A percentile compares a stretch with the other conserved stretches of the same genome.
These are phyloP conservation scores for Plasmodium cynomolgi DNA, from an alignment of 169 alveolate species.

Conservation along the genomic window DNA sequence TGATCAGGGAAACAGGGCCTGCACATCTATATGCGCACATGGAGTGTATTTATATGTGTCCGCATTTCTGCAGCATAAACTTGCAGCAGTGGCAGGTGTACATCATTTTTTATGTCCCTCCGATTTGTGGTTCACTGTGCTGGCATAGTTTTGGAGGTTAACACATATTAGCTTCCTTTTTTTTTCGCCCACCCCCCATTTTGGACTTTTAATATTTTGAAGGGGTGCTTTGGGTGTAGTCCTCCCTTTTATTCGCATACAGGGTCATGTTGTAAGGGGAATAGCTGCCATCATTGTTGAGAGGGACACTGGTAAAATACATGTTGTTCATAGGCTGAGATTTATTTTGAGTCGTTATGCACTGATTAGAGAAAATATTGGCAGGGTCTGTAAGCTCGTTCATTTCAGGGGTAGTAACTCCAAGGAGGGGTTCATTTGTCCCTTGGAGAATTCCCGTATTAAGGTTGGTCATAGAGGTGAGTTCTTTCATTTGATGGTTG, in stretches of 20 bases:
- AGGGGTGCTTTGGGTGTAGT: background rate
- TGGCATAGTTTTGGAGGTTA: background rate
- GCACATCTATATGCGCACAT: background rate
- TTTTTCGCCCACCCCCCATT: background rate
- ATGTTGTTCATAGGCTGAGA: slow-evolving; percentile 19
- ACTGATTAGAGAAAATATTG: slow-evolving; percentile 22
- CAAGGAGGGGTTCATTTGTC: slow-evolving; percentile 18
- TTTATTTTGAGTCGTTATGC: slow-evolving; percentile 22
- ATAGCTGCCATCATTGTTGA: slow-evolving; percentile 17
- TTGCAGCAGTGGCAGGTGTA: background rate
- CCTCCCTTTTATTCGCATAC: slow-evolving; percentile 23
- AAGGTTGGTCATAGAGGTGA: background rate
- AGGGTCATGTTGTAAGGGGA: slow-evolving; percentile 5
- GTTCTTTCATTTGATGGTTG: slow-evolving; percentile 5
- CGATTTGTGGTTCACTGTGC: background rate
- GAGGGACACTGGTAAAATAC: slow-evolving; percentile 7
- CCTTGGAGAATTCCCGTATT: slow-evolving; percentile 3
- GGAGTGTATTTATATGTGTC: background rate
- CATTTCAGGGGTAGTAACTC: slow-evolving; percentile 4
- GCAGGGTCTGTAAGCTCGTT: slow-evolving; percentile 14
- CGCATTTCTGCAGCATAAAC: background rate
- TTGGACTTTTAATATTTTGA: background rate
- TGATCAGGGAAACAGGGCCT: background rate
- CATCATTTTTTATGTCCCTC: background rate
- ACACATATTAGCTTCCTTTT: background rate